These are phyloP conservation scores for Pythium inflatum DNA, from an alignment of 352 stramenopile genomes.

Conservation along the genomic window DNA sequence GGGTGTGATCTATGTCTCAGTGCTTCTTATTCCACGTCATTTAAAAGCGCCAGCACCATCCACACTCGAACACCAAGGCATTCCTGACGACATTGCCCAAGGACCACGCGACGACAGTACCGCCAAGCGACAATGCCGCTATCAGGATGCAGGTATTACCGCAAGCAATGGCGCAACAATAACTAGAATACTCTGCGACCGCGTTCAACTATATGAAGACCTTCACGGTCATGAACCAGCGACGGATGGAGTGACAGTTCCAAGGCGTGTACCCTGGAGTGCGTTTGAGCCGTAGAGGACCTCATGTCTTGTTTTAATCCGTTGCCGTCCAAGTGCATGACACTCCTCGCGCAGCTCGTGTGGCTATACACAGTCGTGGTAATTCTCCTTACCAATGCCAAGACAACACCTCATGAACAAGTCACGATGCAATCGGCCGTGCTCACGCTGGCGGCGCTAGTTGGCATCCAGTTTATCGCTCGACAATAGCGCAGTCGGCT, in stretches of 20 bases:
- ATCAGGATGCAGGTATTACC: too few species aligned
- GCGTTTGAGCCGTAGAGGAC: not conserved
- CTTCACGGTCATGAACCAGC: conserved; percentile 41
- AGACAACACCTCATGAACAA: not conserved
- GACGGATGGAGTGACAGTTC: conserved; percentile 41
- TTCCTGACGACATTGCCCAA: too few species aligned
- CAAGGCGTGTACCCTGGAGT: conserved; percentile 38
- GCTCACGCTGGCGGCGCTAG: not conserved
- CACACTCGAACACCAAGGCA: too few species aligned
- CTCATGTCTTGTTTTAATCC: not conserved
- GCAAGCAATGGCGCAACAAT: too few species aligned
- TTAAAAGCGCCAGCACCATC: too few species aligned
- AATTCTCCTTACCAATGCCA: conserved; percentile 7
- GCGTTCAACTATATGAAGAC: conserved; percentile 29
- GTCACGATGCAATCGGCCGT: conserved; percentile 7
- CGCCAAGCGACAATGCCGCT: too few species aligned
- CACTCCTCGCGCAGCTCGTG: conserved; percentile 21
- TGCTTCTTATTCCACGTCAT: too few species aligned
- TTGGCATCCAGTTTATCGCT: conserved; percentile 3
- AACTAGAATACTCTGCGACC: not conserved
- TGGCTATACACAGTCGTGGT: conserved; percentile 22
- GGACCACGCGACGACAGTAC: too few species aligned
- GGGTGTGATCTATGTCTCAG: too few species aligned
- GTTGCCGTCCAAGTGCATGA: conserved; percentile 21
- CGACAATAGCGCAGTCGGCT: conserved; percentile 1